Evolutionary conservation across 106 monocot genomes (phyloP).

Genomic region (Amphibolis antarctica): DNA sequence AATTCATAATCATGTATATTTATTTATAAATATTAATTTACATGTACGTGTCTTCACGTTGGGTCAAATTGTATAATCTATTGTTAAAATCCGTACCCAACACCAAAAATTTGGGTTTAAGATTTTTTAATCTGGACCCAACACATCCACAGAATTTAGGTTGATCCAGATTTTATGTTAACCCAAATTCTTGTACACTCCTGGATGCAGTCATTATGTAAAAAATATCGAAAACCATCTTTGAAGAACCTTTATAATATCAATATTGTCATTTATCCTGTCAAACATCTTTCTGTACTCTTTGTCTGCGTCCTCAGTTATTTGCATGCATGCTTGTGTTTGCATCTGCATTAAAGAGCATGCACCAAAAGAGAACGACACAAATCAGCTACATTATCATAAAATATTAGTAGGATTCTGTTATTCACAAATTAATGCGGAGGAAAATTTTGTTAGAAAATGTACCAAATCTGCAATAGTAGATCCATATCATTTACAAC

Average conservation of each 20-base stretch:
- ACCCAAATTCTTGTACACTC: too few species aligned
- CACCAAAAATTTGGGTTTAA: too few species aligned
- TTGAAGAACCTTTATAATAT: conserved; percentile 40
- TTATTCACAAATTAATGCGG: background rate
- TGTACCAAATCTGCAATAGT: too few species aligned
- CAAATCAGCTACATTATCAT: background rate
- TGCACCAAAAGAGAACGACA: background rate
- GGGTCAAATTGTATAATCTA: too few species aligned
- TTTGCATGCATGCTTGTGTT: conserved; percentile 57
- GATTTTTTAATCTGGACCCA: too few species aligned
- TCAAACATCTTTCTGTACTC: conserved; percentile 72
- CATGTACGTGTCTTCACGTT: too few species aligned
- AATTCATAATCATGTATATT: too few species aligned
- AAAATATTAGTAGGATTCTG: background rate
- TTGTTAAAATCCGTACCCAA: too few species aligned
- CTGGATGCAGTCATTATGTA: background rate
- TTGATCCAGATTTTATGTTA: too few species aligned
- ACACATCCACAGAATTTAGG: too few species aligned
- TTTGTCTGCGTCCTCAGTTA: conserved; percentile 60
- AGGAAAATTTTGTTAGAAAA: background rate
- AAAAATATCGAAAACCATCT: conserved; percentile 6
- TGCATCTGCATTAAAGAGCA: conserved; percentile 37
- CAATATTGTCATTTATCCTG: conserved; percentile 50
- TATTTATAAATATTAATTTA: too few species aligned
- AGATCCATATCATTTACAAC: too few species aligned